These are phyloP conservation scores for Syncephalastrum monosporum DNA, from an alignment of 371 early-diverging fungal species.

Conservation along the genomic window DNA sequence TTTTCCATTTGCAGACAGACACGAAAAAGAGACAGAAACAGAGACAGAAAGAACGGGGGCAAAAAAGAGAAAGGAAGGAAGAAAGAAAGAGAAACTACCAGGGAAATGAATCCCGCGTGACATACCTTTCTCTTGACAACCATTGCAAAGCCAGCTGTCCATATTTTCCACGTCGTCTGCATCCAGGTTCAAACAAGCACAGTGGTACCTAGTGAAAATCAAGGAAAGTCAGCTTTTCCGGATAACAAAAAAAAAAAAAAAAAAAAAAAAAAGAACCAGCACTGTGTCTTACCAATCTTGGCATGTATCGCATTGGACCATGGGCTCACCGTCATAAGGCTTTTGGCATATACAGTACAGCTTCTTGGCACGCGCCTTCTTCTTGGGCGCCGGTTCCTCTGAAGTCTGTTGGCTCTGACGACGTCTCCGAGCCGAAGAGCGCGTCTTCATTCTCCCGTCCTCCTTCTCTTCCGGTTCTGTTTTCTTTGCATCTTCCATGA, in stretches of 20 bases:
- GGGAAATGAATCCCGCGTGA: not conserved
- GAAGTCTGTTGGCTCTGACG: not conserved
- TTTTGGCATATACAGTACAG: conserved; percentile 74
- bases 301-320: conserved; percentile 80
- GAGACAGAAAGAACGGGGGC: too few species aligned
- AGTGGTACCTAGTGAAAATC: conserved; percentile 64
- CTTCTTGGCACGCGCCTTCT: conserved; percentile 40
- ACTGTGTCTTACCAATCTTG: conserved; percentile 64
- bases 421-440: conserved; percentile 10
- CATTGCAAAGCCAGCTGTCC: conserved; percentile 46
- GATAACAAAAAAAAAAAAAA: too few species aligned
- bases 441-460: conserved; percentile 15
- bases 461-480: conserved; percentile 8
- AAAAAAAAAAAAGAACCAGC: conserved; percentile 1
- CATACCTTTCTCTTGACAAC: conserved; percentile 25
- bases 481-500: not conserved
- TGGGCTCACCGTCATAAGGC: conserved; percentile 70
- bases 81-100: conserved; percentile 2
- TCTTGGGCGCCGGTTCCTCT: conserved; percentile 1
- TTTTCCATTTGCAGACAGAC: too few species aligned
- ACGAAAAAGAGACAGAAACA: too few species aligned
- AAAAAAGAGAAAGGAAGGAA: not conserved
- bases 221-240: not conserved
- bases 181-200: conserved; percentile 66
- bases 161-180: conserved; percentile 60